Base-by-base conservation (phyloP, 768 basidiomycete genomes). In the Pleurotus tuoliensis region DNA sequence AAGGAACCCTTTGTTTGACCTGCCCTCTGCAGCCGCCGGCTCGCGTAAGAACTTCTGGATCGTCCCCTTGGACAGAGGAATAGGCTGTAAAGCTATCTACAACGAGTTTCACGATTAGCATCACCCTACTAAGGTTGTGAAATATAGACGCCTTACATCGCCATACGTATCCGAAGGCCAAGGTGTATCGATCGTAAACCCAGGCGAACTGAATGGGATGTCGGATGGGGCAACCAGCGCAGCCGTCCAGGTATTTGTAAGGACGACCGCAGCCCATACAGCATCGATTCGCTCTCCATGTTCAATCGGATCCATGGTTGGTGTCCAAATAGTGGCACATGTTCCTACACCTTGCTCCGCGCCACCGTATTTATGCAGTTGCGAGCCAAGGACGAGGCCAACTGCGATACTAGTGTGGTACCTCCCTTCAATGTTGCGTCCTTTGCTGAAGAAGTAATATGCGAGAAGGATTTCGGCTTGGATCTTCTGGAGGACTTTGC, bases 401-500 rank as follows among this genome's bases (percentile, higher is more conserved):
- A 76, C 71, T 6, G 82, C 77, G 0, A 81, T 73, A 57, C 76
- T 77, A 39, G 72, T 74, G 55, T 77, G 77, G 59, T 82, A 84
- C 44, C 71, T 72, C 1, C 81, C 85, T 72, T 59, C 61, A 63
- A 82, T 66, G 6, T 71, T 63, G 15, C 80, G 71, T 27, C 76
- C 78, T 18, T 73, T 69, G 49, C 71, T 70, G 52, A 82, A 75
- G 66, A 81, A 81, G 62, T 81, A 84, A 51, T 73, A 72, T 0
- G 81, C 73, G 24, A 87, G 69, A 12, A 87, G 71, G 0, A 86
- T 68, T 48, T 84, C 79, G 0, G 78, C 70, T 58, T 82, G 81
- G 15, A 83, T 69, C 18, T 71, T 65, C 18, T 80, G 72, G 8
- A 84, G 62, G 11, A 79, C 69, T 58, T 65, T 64, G 3, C 72